These are phyloP conservation scores for Sugiyamaella boreocaroliniensis DNA, from an alignment of 805 yeast species.

Conservation along the genomic window DNA sequence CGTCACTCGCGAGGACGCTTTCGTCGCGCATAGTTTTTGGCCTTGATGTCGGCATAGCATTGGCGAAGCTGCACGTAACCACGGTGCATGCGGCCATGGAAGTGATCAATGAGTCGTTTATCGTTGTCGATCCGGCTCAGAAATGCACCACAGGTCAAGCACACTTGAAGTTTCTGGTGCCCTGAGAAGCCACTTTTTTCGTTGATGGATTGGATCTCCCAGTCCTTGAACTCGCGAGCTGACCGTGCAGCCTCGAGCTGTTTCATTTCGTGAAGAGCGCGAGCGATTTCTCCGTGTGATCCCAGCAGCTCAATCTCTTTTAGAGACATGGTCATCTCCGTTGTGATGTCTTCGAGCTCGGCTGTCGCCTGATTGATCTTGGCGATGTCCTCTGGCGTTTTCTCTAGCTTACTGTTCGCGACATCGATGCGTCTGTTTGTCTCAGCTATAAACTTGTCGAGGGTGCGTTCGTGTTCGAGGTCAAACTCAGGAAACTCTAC, in stretches of 20 bases:
- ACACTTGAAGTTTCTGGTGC: constrained; percentile 85
- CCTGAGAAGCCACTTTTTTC: constrained; percentile 79
- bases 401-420: constrained; percentile 60
- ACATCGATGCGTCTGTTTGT: constrained; percentile 57
- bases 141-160: constrained; percentile 86
- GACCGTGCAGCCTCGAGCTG: constrained; percentile 37
- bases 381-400: constrained; percentile 66
- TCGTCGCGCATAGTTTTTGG: constrained; percentile 12
- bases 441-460: constrained; percentile 55
- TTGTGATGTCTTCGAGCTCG: constrained; percentile 40
- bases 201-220: constrained; percentile 50
- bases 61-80: constrained; percentile 71
- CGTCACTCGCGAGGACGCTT: neutral
- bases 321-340: constrained; percentile 55
- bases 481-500: constrained; percentile 42
- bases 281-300: constrained; percentile 43
- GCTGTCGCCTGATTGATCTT: constrained; percentile 30
- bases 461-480: constrained; percentile 38
- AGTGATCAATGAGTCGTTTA: constrained; percentile 82
- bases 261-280: constrained; percentile 40
- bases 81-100: constrained; percentile 77
- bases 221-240: constrained; percentile 48
- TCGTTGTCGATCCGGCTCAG: constrained; percentile 81
- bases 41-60: constrained; percentile 16
- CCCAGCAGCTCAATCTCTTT: constrained; percentile 57